Evolutionary conservation across 371 early-diverging fungal genomes (phyloP), one percentile per base, ranked within the genome.

Genomic region (Batkoa obscura): DNA sequence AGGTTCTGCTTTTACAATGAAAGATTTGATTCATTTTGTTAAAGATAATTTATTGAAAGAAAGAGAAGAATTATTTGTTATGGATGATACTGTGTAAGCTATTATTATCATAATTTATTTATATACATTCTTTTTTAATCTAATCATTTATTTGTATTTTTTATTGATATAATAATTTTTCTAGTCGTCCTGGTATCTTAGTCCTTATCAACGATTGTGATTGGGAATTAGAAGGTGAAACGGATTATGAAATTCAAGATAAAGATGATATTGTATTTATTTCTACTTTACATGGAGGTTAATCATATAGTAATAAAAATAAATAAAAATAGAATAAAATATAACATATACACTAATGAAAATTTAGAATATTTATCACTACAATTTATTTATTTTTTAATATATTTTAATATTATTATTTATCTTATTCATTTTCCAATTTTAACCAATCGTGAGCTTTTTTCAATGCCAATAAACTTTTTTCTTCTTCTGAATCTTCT

Each of bases 261-360:
- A 70, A 72, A 34, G 94, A 93, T 64, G 72, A 73, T 41, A 82
- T 96, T 49, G 83, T 86, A 31, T 94, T 97, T 66, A 94, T 97
- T 56, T 90, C 90, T 39, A 97, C 97, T 37, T 68, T 97, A 50
- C 95, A 96, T 61, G 97, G 94, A 31, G 94, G 94, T 33, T 91
- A 72, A 23, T 23, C 23, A 23, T 23, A 23, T 23, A 23, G 23
- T 23, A 23, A 23, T 23, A 23, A 23, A 23, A 23, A 23, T 23
- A 23, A 23, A 23, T 23, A 23, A 23, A 23, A 0, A 23, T 23
- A 23, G 23, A 23, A 23, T 23, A 23, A 23, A 23, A 23, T 23
- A 23, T 23, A 23, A 23, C 23, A 23, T 23, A 23, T 23, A 23
- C 23, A 23, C 23, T 23, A 23, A 23, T 23, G 23, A 23, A 23